Base-by-base conservation (phyloP, 1,284 basidiomycete genomes). In the Cutaneotrichosporon curvatum region DNA sequence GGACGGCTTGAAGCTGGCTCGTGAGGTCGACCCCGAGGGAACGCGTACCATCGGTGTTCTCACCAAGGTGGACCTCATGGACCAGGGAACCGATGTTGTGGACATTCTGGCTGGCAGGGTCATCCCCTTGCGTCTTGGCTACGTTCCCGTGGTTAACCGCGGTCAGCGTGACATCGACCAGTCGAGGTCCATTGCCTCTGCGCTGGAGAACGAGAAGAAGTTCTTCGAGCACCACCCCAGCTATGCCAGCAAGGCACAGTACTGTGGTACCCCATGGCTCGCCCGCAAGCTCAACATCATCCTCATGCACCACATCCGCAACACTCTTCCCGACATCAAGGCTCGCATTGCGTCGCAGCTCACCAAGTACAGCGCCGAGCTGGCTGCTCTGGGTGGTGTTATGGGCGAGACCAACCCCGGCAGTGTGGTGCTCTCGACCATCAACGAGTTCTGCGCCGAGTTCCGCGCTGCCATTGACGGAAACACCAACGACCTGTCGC, bases 11-110 rank as follows among this genome's bases (percentile, higher is more conserved):
- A 96, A 97, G 76, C 75, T 97, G 75, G 94, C 92, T 34, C 79
- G 94, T 51, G 91, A 96, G 64, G 90, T 96, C 22, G 94, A 98
- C 68, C 90, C 92, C 1, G 94, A 97, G 50, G 94, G 94, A 40
- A 74, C 83, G 40, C 79, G 94, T 65, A 98, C 94, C 25, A 95
- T 97, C 60, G 94, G 94, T 79, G 94, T 97, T 16, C 75, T 98
- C 64, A 97, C 94, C 20, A 97, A 98, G 74, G 86, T 98, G 41
- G 94, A 98, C 70, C 76, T 97, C 55, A 97, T 97, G 94, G 94
- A 97, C 75, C 79, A 79, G 61, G 94, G 94, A 41, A 97, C 94
- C 9, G 94, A 98, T 69, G 94, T 97, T 32, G 89, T 97, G 35
- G 94, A 98, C 70, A 97, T 98, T 68, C 82, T 98, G 35, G 94